A percentile compares a stretch with the other conserved stretches of the same genome.
phyloP scores from a whole-genome alignment of 805 yeast genomes.

The Metschnikowia amazonensis region DNA sequence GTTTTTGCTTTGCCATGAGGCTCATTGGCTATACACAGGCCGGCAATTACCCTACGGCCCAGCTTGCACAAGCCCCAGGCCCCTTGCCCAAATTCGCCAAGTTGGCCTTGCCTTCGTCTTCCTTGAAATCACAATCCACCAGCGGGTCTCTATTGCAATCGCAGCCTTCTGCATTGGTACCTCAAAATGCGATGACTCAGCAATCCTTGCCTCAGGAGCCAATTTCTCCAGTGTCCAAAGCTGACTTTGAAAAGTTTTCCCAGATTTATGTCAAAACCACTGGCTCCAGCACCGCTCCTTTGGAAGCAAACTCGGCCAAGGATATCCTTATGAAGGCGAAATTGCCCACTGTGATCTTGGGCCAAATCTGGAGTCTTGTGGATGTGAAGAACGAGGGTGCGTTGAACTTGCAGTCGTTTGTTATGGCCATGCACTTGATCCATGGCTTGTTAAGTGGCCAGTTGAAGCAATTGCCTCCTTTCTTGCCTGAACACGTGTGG shows the following conservation, averaged over 20 bases:
- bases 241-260: constrained; percentile 62
- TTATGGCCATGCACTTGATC: constrained; percentile 92
- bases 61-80: constrained; percentile 53
- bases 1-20: constrained; percentile 84
- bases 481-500: constrained; percentile 40
- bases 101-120: constrained; percentile 18
- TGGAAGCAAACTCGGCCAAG: constrained; percentile 78
- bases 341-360: constrained; percentile 70
- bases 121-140: constrained; percentile 36
- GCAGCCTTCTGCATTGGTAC: constrained; percentile 36
- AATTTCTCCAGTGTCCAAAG: constrained; percentile 43
- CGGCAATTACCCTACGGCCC: constrained; percentile 54
- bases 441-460: constrained; percentile 72
- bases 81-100: constrained; percentile 60
- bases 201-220: constrained; percentile 23
- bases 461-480: constrained; percentile 52
- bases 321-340: constrained; percentile 86
- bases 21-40: constrained; percentile 82
- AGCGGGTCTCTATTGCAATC: constrained; percentile 38
- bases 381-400: constrained; percentile 74
- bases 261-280: constrained; percentile 67
- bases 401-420: constrained; percentile 69
- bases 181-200: constrained; percentile 32
- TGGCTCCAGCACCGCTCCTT: constrained; percentile 49
- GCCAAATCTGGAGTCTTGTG: constrained; percentile 84